These are phyloP conservation scores for Peronospora farinosa DNA, from an alignment of 352 stramenopile genomes.

Conservation along the genomic window DNA sequence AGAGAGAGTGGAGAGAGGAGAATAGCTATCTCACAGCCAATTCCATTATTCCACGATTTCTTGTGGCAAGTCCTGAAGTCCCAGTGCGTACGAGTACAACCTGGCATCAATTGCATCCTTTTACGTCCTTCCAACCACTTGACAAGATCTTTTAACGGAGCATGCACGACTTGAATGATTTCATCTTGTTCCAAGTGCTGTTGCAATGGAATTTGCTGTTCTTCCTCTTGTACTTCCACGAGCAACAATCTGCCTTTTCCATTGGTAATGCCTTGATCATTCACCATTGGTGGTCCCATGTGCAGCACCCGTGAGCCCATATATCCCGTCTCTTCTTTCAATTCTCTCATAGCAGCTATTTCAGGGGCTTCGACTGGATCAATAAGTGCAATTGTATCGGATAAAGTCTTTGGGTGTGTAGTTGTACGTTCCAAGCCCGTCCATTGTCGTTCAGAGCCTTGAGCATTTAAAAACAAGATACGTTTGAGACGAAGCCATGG, in stretches of 20 bases:
- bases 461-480: constrained; percentile 56
- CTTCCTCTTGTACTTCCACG: constrained; percentile 43
- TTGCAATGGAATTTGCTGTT: constrained; percentile 20
- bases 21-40: constrained; percentile 19
- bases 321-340: constrained; percentile 89
- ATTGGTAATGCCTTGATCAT: constrained; percentile 76
- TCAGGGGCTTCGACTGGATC: constrained; percentile 73
- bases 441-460: constrained; percentile 47
- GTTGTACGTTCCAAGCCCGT: constrained; percentile 62
- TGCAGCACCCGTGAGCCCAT: constrained; percentile 54
- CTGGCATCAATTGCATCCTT: constrained; percentile 49
- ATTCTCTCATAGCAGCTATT: constrained; percentile 70
- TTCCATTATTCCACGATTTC: constrained; percentile 10
- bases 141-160: constrained; percentile 56
- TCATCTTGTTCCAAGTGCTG: constrained; percentile 63
- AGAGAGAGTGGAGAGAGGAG: constrained; percentile 2
- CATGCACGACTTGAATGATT: constrained; percentile 63
- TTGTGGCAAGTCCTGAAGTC: constrained; percentile 32
- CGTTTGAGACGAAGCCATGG: constrained; percentile 56
- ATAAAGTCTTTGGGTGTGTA: constrained; percentile 35
- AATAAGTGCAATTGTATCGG: constrained; percentile 50
- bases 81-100: constrained; percentile 55
- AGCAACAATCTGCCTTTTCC: constrained; percentile 61
- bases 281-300: constrained; percentile 72
- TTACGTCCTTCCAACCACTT: constrained; percentile 46